Base-by-base conservation (phyloP, 2,329 filamentous ascomycete genomes). In the Helotiales sp. region DNA sequence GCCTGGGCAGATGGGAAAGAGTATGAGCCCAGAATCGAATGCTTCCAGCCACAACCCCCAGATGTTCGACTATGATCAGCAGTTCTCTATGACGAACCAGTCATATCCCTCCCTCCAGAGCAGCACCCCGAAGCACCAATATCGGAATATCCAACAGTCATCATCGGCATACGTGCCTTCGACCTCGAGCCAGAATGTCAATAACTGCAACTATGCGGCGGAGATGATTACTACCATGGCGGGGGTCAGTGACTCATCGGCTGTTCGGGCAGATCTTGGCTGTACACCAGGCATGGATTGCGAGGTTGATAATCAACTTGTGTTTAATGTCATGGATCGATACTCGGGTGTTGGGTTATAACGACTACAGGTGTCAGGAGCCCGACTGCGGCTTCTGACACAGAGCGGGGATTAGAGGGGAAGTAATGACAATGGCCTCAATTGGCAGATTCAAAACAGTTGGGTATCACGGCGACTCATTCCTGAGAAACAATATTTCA, bases 211-310 rank as follows among this genome's bases (percentile, higher is more conserved):
- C 20, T 77, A 79, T 66, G 82, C 82, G 20, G 78, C 81, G 11
- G 80, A 81, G 57, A 80, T 83, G 49, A 82, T 84, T 32, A 78
- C 80, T 15, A 79, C 74, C 6, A 81, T 84, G 78, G 77, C 79
- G 34, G 76, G 77, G 3, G 77, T 79, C 13, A 34, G 28, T 7
- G 75, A 78, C 24, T 71, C 77, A 6, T 76, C 79, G 15, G 68
- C 69, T 10, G 71, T 83, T 6, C 79, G 80, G 47, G 71, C 72
- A 17, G 80, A 81, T 8, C 72, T 83, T 4, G 80, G 80, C 24
- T 83, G 80, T 63, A 64, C 73, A 32, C 72, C 75, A 3, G 76
- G 74, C 8, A 76, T 77, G 63, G 78, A 82, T 45, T 83, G 80
- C 63, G 76, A 80, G 24, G 79, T 83, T n/a, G 76, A 80, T 60